These are phyloP conservation scores for Talaromyces thailandensis DNA, from an alignment of 495 filamentous ascomycete species.

Conservation along the genomic window DNA sequence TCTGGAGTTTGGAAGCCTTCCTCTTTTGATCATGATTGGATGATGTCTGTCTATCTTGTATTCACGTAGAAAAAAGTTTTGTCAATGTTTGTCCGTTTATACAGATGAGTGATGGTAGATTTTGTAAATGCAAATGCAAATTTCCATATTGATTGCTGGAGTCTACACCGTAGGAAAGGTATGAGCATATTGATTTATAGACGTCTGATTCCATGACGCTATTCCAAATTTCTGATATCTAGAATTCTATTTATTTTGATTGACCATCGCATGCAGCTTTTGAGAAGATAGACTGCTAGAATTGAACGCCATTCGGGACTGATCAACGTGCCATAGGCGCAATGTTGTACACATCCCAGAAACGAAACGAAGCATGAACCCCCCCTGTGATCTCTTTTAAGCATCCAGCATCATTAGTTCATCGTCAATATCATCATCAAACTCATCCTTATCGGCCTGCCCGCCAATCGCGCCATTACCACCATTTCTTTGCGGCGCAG, in stretches of 20 bases:
- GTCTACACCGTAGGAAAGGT: not conserved
- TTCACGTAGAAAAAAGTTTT: conserved; percentile 4
- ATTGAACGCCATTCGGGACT: not conserved
- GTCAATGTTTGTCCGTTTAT: not conserved
- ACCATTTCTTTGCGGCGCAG: conserved; percentile 15
- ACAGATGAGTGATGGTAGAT: not conserved
- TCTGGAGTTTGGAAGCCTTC: conserved; percentile 6
- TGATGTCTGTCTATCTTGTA: conserved; percentile 10
- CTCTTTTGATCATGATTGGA: conserved; percentile 11
- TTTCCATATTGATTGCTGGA: not conserved
- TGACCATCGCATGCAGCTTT: not conserved
- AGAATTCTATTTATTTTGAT: not conserved
- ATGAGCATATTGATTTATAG: not conserved
- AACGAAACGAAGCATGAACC: not conserved
- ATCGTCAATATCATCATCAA: conserved; percentile 53
- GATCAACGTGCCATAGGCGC: not conserved
- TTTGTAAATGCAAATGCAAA: not conserved
- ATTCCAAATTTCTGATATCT: not conserved
- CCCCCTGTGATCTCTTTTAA: not conserved
- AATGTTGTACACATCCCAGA: not conserved
- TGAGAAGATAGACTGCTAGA: not conserved
- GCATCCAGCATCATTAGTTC: conserved; percentile 51
- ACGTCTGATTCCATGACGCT: not conserved
- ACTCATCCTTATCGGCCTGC: conserved; percentile 36
- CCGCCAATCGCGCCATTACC: conserved; percentile 7